Conservation (phyloP, 768 basidiomycete species). For the Amanita jacksonii region DNA sequence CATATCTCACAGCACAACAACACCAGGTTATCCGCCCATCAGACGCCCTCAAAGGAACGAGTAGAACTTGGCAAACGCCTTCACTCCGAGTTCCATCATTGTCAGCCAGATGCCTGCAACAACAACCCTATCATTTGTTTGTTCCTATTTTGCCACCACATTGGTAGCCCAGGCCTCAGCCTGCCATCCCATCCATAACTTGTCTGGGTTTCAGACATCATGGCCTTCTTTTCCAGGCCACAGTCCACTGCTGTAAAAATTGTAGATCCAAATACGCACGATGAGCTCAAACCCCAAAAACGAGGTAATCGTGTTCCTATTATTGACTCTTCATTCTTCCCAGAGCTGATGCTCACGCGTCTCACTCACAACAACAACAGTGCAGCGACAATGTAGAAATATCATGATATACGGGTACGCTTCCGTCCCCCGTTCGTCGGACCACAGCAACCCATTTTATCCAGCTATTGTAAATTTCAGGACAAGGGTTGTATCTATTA, state of each 20-base stretch:
- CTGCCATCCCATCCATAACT: not conserved
- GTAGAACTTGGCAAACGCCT: no score
- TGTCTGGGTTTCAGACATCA: slow-evolving; percentile 16
- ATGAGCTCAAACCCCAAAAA: slow-evolving; percentile 34
- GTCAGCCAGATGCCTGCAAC: no score
- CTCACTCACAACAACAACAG: slow-evolving; percentile 42
- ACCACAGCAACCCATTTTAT: not conserved
- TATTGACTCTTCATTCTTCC: not conserved
- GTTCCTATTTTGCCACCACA: no score
- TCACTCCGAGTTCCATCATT: no score
- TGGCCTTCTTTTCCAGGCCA: slow-evolving; percentile 66
- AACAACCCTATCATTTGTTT: no score
- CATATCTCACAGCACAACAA: no score
- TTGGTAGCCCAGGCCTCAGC: not conserved
- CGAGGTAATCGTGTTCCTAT: no score
- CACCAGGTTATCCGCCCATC: no score
- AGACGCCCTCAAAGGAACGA: no score
- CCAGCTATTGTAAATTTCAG: slow-evolving; percentile 75
- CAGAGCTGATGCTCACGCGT: not conserved
- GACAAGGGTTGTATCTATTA: slow-evolving; percentile 80
- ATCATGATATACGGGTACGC: slow-evolving; percentile 82
- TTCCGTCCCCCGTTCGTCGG: not conserved
- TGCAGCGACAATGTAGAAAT: slow-evolving; percentile 81
- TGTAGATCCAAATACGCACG: slow-evolving; percentile 45
- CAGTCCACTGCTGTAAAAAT: slow-evolving; percentile 64